phyloP scores from a whole-genome alignment of 192 early-diverging fungal genomes.

The Pilaira anomala region DNA sequence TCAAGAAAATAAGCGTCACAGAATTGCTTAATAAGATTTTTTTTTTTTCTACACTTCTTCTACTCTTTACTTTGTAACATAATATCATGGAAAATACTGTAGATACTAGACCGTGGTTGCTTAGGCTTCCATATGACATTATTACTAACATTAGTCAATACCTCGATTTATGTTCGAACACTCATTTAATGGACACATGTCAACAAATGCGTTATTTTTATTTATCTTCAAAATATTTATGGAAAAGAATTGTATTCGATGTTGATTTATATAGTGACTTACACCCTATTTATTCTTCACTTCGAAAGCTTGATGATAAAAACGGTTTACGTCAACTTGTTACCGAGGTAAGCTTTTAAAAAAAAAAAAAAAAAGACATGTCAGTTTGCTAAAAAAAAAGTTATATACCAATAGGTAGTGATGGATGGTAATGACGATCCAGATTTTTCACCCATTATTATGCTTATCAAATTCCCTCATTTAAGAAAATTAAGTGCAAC shows the following conservation, averaged over 20 bases:
- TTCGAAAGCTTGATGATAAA: slow-evolving; percentile 43
- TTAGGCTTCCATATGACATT: slow-evolving; percentile 35
- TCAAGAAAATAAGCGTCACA: too few species aligned
- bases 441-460: slow-evolving; percentile 45
- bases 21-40: too few species aligned
- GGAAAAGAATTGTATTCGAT: slow-evolving; percentile 41
- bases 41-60: too few species aligned
- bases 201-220: slow-evolving; percentile 39
- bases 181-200: slow-evolving; percentile 45
- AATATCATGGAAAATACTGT: too few species aligned
- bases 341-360: slow-evolving; percentile 29
- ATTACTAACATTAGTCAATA: slow-evolving; percentile 35
- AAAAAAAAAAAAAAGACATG: not conserved
- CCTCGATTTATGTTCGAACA: slow-evolving; percentile 45
- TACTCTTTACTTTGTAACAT: too few species aligned
- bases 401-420: slow-evolving; percentile 34
- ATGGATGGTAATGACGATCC: slow-evolving; percentile 50
- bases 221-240: slow-evolving; percentile 37
- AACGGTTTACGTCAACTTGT: slow-evolving; percentile 40
- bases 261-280: slow-evolving; percentile 29
- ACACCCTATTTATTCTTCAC: slow-evolving; percentile 42
- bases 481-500: slow-evolving; percentile 37
- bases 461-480: slow-evolving; percentile 51
- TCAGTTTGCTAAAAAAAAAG: too few species aligned
- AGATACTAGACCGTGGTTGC: too few species aligned